Base-by-base conservation (phyloP, 176 grass and related monocot species). In the Phoenix roebelenii region DNA sequence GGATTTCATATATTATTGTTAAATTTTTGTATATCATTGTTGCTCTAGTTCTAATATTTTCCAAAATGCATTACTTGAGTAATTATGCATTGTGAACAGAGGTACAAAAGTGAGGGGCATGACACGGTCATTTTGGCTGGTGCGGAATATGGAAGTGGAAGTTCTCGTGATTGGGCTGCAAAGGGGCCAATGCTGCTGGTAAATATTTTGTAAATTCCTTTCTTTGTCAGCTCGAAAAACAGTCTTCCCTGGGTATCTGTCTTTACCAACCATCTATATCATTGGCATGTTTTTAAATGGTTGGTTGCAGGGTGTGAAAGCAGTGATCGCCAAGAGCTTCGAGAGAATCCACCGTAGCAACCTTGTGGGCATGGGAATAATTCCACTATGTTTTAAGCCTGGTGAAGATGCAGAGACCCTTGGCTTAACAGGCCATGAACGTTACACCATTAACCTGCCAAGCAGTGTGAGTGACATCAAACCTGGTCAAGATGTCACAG, bases 331-430 rank as follows among this genome's bases (percentile, higher is more conserved):
- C 5, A 97, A 97, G 83, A 97, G 93, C 53, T 97, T 97, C 3
- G 93, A 97, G 87, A 89, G 93, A 57, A 97, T 97, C 64, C 93
- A 97, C 58, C 70, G 93, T 62, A 97, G 93, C 69, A 97, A 97
- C 66, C 80, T 97, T 77, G 93, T 91, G 22, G 93, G 93, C 4
- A 97, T 97, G 93, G 87, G 93, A 61, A 97, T 97, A 22, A 75
- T 97, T 66, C 93, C 93, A 0, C 59, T 97, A 4, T 97, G 93
- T 69, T 97, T 88, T 73, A 97, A 97, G 51, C 49, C 75, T 26
- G 84, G 84, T 9, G 93, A 88, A 52, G 93, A 97, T 58, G 93
- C 93, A 9, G 93, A 97, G 14, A 78, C 93, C 1, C 78, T 97
- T 4, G 87, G 87, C 55, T 82, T 97, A 26, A 97, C 93, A 32